Base-by-base conservation (phyloP, 306 rosid species). In the Vicia sativa region DNA sequence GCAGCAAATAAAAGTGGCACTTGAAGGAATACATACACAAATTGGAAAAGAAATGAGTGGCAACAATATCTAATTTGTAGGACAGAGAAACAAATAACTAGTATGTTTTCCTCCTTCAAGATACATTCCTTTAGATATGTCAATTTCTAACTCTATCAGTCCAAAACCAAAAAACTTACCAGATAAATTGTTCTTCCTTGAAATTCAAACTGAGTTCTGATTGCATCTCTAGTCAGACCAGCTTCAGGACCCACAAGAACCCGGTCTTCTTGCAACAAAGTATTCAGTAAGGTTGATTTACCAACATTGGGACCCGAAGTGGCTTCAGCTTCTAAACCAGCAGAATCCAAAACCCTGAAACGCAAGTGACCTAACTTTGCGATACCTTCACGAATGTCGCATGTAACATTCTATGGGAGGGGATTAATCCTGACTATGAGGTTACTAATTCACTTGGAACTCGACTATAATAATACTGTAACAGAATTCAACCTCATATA, bases 181-280 rank as follows among this genome's bases (percentile, higher is more conserved):
- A 93, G 79, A 79, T 80, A 86, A 73, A 93, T 58, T 11, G 89
- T 90, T 79, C 97, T 90, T 70, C 91, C 98, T 75, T 93, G 84
- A 83, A 78, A 93, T 68, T 93, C 84, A 79, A 90, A 90, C 68
- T 90, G 85, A 41, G 93, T 92, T 86, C 98, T 87, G 79, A 93
- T 77, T 50, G 98, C 87, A 79, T 93, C 98, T 81, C 98, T 83
- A 42, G 98, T 93, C 60, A 93, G 73, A 73, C 98, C 98, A 77
- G 96, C 91, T 83, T 93, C 98, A 9, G 98, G 97, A 39, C 98
- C 97, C 77, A 90, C 97, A 77, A 93, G 81, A 74, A 90, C 98
- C 8, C 98, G 98, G 11, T 93, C 86, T 81, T 91, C 89, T 79
- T 90, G 97, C 77, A 93, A 78, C 80, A 93, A 72, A n/a, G 91